These are phyloP conservation scores for Fusarium siculi DNA, from an alignment of 2,329 filamentous ascomycete genomes.

Conservation along the genomic window DNA sequence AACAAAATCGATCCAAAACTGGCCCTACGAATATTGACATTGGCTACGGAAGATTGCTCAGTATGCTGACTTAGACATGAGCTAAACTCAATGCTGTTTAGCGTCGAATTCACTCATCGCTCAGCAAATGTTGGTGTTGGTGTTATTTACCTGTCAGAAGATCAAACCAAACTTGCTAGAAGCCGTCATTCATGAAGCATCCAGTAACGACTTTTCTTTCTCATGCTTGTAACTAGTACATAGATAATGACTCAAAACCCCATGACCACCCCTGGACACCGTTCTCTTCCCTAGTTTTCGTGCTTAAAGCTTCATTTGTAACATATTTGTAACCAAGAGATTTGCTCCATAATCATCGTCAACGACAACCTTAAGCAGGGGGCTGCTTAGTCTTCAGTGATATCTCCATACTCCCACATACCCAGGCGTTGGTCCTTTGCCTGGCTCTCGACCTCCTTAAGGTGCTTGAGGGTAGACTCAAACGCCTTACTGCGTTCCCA, in stretches of 20 bases:
- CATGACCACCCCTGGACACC: constrained; percentile 9
- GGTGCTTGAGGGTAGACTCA: constrained; percentile 74
- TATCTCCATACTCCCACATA: constrained; percentile 98
- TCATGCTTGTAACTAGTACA: constrained; percentile 17
- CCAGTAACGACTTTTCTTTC: background rate
- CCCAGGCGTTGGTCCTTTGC: constrained; percentile 85
- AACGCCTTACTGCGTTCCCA: constrained; percentile 84
- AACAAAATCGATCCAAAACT: constrained; percentile 1
- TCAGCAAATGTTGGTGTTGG: constrained; percentile 2
- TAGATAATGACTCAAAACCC: constrained; percentile 5
- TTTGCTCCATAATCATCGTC: constrained; percentile 6
- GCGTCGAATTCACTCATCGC: background rate
- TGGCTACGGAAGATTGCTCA: constrained; percentile 6
- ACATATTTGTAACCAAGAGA: constrained; percentile 23
- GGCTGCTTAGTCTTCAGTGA: constrained; percentile 81
- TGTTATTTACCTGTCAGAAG: constrained; percentile 21
- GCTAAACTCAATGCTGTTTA: constrained; percentile 14
- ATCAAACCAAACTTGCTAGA: background rate
- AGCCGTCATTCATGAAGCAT: background rate
- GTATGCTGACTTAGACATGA: constrained; percentile 5
- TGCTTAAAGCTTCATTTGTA: constrained; percentile 13
- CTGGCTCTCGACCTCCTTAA: constrained; percentile 78
- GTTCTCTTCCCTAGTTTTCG: constrained; percentile 21
- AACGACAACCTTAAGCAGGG: background rate
- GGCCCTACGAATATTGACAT: background rate